phyloP scores from a whole-genome alignment of 208 protist species.

The Dictyostelium gargantuum region DNA sequence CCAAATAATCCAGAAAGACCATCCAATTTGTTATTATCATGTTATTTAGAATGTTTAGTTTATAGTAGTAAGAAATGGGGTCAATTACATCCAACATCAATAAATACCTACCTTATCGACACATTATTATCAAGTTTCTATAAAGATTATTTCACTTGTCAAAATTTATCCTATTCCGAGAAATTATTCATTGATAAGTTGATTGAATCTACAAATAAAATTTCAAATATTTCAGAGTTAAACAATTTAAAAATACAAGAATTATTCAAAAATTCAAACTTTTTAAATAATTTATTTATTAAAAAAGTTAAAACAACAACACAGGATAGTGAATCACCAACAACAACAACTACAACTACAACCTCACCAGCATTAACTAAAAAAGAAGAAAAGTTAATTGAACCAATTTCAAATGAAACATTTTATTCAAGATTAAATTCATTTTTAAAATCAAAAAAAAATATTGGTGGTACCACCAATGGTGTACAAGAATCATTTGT shows the following conservation, averaged over 20 bases:
- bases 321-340: neutral
- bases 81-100: too few species aligned
- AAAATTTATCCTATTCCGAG: neutral
- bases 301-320: too few species aligned
- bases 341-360: neutral
- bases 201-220: neutral
- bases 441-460: neutral
- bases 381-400: neutral
- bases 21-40: neutral
- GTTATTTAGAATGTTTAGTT: conserved; percentile 31
- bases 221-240: neutral
- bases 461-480: neutral
- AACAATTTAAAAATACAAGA: neutral
- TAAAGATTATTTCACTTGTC: neutral
- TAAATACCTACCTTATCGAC: neutral
- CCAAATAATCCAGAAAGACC: neutral
- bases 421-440: neutral
- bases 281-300: too few species aligned
- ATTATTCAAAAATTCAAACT: neutral
- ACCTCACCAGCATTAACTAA: neutral
- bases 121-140: neutral
- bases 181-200: neutral
- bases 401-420: neutral
- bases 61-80: conserved; percentile 22
- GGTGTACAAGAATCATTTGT: neutral